Evolutionary conservation across 306 rosid genomes (phyloP), one percentile per base, ranked within the genome.

Genomic region (Vachellia pachyceras): DNA sequence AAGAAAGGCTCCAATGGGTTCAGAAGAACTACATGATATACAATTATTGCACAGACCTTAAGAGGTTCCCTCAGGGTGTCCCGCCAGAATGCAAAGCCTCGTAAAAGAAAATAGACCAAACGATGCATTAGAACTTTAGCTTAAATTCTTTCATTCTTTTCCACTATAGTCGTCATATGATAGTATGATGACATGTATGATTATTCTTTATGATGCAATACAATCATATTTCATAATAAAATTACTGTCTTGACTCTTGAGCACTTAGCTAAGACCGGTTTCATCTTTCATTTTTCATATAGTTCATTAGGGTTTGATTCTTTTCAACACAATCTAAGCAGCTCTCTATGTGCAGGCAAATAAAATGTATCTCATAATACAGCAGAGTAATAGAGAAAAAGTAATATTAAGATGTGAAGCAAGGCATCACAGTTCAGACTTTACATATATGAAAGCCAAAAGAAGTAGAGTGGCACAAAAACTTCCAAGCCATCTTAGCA

Each of bases 11-110:
- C 1, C 5, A n/a, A 61, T 61, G 68, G 68, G 68, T 61, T 1
- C 68, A 61, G 68, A 29, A 12, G 0, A 61, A 61, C 8, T 61
- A 61, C 41, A 29, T 61, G 68, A 61, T 61, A 6, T 61, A 61
- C 68, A 61, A 61, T 33, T 61, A 61, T 15, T 61, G 68, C 40
- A 13, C 68, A 5, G 68, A 61, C 20, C 0, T 2, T 5, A 29
- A 61, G 68, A 61, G 68, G 68, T 61, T 61, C 14, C 68, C 68
- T 35, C 68, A 61, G n/a, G 68, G 68, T 14, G 40, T 61, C 15
- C 68, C 68, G 1, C 68, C 68, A 61, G 68, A 61, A 29, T 61
- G 68, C 41, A 61, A 6, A 11, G 13, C 40, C 68, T 61, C 68
- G 0, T 61, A 61, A 35, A 13, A 29, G 68, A 29, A 61, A 5